Evolutionary conservation across 495 filamentous ascomycete genomes (phyloP), one percentile per base, ranked within the genome.

Genomic region (Wilcoxina mikolae): DNA sequence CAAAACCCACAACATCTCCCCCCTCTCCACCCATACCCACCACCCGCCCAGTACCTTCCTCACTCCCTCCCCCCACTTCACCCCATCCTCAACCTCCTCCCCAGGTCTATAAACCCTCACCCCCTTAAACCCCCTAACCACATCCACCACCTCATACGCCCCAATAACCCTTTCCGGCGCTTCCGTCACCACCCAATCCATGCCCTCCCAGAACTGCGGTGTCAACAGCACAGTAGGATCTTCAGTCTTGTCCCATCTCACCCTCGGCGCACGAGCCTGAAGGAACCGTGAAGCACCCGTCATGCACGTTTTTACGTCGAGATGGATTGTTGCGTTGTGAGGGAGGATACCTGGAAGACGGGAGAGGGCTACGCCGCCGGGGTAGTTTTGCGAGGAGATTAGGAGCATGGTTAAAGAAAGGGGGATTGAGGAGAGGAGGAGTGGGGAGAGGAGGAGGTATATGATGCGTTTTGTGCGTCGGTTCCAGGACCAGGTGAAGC

Each of bases 271-370:
- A 39, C 66, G 58, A 51, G 62, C 58, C 58, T 87, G 76, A 15
- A 85, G 73, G 64, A 99, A 99, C 7, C 89, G 78, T 0, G 90
- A 94, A 11, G 95, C 78, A 46, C 91, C 91, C 25, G 91, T 95
- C 77, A 95, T 95, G 68, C 87, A 95, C 20, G 83, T 79, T 3
- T 91, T 69, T 28, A 91, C 91, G 53, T 90, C 88, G 48, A 93
- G 77, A 63, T 96, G 84, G 31, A 93, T 75, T 15, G 54, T 62
- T 29, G 53, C 58, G 23, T 9, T n/a, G 2, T 25, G 15, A 12
- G 15, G 35, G 12, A 18, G 65, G 60, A 33, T 55, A 56, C 33
- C 60, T 52, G 35, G 60, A 49, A 28, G 28, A 17, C 29, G 54
- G 46, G 31, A 84, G 74, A 18, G 61, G 54, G 85, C 87, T 42